A percentile compares a stretch with the other conserved stretches of the same genome.
Conservation (phyloP, 331 rosid genomes). For the Phaseolus coccineus region DNA sequence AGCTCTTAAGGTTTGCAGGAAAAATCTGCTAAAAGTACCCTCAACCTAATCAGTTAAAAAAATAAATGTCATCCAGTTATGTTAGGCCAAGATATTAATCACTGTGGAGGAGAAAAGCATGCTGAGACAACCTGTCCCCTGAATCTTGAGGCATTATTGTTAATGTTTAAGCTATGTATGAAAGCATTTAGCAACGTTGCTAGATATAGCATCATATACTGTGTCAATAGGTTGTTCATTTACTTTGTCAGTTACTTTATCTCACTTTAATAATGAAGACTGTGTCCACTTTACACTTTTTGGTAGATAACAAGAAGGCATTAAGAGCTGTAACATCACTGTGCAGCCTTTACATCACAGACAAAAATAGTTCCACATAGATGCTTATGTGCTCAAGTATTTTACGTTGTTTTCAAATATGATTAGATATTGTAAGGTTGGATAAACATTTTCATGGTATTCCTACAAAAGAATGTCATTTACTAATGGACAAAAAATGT, state of each 20-base stretch:
- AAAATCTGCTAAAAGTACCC: background rate
- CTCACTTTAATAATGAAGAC: background rate
- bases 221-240: background rate
- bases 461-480: background rate
- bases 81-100: background rate
- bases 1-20: too few relatives aligned
- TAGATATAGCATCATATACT: background rate
- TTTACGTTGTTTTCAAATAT: conserved; percentile 7
- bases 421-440: conserved; percentile 4
- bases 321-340: background rate
- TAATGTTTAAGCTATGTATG: conserved; percentile 1
- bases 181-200: background rate
- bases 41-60: background rate
- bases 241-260: background rate
- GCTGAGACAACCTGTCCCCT: background rate
- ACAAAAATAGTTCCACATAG: background rate
- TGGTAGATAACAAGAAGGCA: conserved; percentile 4
- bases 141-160: background rate
- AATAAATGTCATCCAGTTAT: background rate
- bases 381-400: conserved; percentile 3
- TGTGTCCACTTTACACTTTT: background rate
- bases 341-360: conserved; percentile 9
- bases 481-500: background rate
- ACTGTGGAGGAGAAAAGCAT: background rate
- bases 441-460: conserved; percentile 29